phyloP scores from a whole-genome alignment of 2,329 filamentous ascomycete species.

The Phialophora verrucosa region DNA sequence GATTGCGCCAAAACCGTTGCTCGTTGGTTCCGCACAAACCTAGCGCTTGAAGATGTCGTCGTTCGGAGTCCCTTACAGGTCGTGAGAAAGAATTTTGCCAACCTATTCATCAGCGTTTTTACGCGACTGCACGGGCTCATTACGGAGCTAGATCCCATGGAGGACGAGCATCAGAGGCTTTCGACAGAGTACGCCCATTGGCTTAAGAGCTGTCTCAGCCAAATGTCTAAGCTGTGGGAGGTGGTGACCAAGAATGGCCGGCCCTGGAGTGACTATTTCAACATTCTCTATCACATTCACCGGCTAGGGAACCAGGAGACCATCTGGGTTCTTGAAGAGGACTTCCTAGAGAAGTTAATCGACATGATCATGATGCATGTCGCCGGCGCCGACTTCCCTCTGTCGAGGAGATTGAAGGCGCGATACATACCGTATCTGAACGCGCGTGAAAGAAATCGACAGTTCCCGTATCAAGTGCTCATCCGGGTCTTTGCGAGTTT shows the following conservation, averaged over 20 bases:
- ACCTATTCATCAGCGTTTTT: slow-evolving; percentile 30
- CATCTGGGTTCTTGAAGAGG: slow-evolving; percentile 63
- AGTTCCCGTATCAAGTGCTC: slow-evolving; percentile 51
- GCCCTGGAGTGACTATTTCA: slow-evolving; percentile 79
- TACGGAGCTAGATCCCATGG: slow-evolving; percentile 1
- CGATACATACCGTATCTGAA: slow-evolving; percentile 54
- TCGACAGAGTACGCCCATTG: slow-evolving; percentile 17
- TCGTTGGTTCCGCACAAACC: slow-evolving; percentile 28
- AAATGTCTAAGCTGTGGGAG: slow-evolving; percentile 31
- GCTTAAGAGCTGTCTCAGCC: slow-evolving; percentile 23
- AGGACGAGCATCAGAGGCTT: slow-evolving; percentile 13
- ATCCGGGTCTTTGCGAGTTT: slow-evolving; percentile 50
- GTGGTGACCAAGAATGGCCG: slow-evolving; percentile 45
- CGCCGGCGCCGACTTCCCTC: slow-evolving; percentile 27
- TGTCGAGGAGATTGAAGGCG: slow-evolving; percentile 24
- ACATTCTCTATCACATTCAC: slow-evolving; percentile 70
- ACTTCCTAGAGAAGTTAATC: slow-evolving; percentile 65
- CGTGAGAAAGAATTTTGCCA: slow-evolving; percentile 34
- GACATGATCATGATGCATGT: slow-evolving; percentile 62
- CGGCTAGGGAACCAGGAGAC: slow-evolving; percentile 65
- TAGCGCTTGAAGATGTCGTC: slow-evolving; percentile 33
- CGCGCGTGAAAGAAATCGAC: slow-evolving; percentile 54
- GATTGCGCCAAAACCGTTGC: slow-evolving; percentile 34
- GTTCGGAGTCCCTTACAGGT: slow-evolving; percentile 31
- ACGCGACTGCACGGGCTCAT: slow-evolving; percentile 25